phyloP scores from a whole-genome alignment of 805 yeast genomes.

The Starmerella geochares region DNA sequence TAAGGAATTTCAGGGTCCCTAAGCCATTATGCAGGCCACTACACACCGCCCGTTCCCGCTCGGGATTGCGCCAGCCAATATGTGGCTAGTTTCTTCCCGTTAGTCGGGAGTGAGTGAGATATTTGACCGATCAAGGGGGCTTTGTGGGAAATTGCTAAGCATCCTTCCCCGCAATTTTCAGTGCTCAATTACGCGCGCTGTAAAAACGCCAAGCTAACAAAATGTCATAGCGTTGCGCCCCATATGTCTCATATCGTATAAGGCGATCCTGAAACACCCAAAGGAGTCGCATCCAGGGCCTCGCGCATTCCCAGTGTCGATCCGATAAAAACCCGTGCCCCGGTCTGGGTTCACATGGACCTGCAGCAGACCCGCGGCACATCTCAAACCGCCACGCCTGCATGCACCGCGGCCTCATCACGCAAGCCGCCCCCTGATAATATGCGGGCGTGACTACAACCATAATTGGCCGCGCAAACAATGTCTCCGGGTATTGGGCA shows the following conservation, averaged over 20 bases:
- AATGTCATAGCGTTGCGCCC: neutral
- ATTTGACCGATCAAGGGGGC: neutral
- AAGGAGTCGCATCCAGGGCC: neutral
- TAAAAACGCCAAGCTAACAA: no score
- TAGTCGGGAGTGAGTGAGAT: neutral
- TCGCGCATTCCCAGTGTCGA: neutral
- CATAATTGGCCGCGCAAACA: neutral
- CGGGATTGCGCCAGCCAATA: neutral
- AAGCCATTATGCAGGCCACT: neutral
- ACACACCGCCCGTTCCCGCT: neutral
- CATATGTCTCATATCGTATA: neutral
- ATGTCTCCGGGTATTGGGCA: neutral
- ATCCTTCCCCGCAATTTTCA: neutral
- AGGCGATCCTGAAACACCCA: neutral
- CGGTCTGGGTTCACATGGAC: neutral
- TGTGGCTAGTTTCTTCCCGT: neutral
- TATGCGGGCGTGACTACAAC: neutral
- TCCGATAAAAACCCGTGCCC: neutral
- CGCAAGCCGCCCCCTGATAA: constrained; percentile 1
- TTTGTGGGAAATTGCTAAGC: neutral
- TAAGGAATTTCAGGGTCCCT: neutral
- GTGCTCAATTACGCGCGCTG: neutral
- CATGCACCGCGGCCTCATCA: neutral
- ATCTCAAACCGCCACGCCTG: neutral
- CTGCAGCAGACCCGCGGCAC: constrained; percentile 3